These are phyloP conservation scores for Capsella bursapastoris DNA, from an alignment of 345 rosid genomes.

Conservation along the genomic window DNA sequence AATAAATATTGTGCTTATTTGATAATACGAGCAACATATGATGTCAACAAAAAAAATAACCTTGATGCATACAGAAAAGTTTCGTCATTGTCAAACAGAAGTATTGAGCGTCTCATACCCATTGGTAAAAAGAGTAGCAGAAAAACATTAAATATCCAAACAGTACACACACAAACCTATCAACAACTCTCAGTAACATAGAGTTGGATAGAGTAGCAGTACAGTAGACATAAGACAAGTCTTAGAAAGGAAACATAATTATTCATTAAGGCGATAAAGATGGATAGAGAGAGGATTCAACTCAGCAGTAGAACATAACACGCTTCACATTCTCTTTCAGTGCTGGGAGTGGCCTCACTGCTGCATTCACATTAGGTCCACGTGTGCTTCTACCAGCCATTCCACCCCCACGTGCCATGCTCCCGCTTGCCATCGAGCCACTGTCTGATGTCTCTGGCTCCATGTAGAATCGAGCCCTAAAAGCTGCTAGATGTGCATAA, in stretches of 20 bases:
- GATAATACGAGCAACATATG: no score
- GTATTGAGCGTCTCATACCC: background rate
- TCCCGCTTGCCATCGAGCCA: conserved; percentile 89
- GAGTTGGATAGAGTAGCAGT: background rate
- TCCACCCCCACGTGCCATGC: conserved; percentile 64
- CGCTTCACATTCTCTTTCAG: conserved; percentile 95
- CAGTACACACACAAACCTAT: background rate
- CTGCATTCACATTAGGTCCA: conserved; percentile 61
- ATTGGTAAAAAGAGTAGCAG: background rate
- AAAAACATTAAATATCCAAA: background rate
- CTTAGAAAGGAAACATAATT: background rate
- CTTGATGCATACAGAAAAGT: no score
- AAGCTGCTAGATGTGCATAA: conserved; percentile 97
- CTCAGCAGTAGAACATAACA: conserved; percentile 91
- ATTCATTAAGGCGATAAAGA: background rate
- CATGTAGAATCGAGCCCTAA: conserved; percentile 97
- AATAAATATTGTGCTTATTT: no score
- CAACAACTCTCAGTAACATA: background rate
- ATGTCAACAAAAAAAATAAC: no score
- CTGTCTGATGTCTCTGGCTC: conserved; percentile 98
- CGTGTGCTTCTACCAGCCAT: conserved; percentile 65
- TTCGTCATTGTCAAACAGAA: no score
- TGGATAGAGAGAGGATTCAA: background rate
- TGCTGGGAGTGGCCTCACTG: conserved; percentile 90
- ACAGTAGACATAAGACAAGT: background rate